phyloP scores from a whole-genome alignment of 306 rosid species.

The Glycyrrhiza uralensis region DNA sequence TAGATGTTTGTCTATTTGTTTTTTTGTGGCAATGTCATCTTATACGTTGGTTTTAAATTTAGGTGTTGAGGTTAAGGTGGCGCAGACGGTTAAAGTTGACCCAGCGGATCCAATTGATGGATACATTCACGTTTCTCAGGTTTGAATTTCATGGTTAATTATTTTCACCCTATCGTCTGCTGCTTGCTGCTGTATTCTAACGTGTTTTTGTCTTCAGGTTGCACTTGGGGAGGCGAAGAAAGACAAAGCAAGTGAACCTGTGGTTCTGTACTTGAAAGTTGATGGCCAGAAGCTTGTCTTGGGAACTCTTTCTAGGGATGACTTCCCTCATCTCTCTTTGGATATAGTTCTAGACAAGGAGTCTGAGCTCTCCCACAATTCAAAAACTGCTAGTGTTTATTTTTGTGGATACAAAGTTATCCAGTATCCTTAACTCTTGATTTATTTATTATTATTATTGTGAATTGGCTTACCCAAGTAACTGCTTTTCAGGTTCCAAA shows the following conservation, averaged over 20 bases:
- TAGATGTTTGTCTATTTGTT: not conserved
- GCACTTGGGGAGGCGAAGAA: slow-evolving; percentile 61
- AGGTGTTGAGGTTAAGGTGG: slow-evolving; percentile 91
- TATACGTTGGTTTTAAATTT: not conserved
- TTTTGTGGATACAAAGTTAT: slow-evolving; percentile 56
- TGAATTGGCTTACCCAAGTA: not conserved
- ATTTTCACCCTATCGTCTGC: not conserved
- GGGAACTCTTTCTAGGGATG: slow-evolving; percentile 57
- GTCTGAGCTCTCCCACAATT: slow-evolving; percentile 73
- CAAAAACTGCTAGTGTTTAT: slow-evolving; percentile 55
- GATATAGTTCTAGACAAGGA: slow-evolving; percentile 63
- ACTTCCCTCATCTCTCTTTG: slow-evolving; percentile 55
- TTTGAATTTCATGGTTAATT: not conserved
- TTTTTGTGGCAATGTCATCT: not conserved
- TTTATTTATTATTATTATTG: no score
- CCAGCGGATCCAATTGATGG: slow-evolving; percentile 7
- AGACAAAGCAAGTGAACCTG: slow-evolving; percentile 47
- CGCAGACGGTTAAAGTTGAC: slow-evolving; percentile 42
- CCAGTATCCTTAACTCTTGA: slow-evolving; percentile 49
- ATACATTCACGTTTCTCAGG: slow-evolving; percentile 81
- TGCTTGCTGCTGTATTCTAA: no score
- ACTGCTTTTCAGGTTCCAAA: not conserved
- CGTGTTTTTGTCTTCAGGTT: slow-evolving; percentile 37
- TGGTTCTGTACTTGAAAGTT: slow-evolving; percentile 41
- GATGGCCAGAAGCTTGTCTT: slow-evolving; percentile 58